These are phyloP conservation scores for Seiridium cupressi DNA, from an alignment of 2,329 filamentous ascomycete species.

Conservation along the genomic window DNA sequence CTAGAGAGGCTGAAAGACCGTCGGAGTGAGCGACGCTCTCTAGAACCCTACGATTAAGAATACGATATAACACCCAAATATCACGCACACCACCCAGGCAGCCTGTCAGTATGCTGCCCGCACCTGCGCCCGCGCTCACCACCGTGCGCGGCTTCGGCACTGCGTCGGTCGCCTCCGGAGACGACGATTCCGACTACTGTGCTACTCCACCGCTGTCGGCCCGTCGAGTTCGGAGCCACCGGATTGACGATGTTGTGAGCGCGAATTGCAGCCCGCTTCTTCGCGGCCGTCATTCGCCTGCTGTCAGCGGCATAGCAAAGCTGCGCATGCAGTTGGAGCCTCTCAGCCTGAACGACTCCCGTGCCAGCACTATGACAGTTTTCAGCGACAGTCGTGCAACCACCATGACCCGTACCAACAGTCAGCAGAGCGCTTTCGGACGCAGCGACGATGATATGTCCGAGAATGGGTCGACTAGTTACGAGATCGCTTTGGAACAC, in stretches of 20 bases:
- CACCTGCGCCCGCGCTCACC: constrained; percentile 47
- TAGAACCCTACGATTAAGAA: background rate
- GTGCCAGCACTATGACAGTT: constrained; percentile 51
- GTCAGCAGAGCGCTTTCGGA: constrained; percentile 54
- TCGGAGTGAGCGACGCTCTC: constrained; percentile 3
- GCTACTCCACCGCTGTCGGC: constrained; percentile 35
- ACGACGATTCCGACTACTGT: constrained; percentile 55
- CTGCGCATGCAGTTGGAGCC: constrained; percentile 80
- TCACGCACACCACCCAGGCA: background rate
- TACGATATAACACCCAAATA: background rate
- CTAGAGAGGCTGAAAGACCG: background rate
- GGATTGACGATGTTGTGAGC: constrained; percentile 57
- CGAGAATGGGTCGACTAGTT: constrained; percentile 68
- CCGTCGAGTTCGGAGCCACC: constrained; percentile 36
- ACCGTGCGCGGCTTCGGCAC: constrained; percentile 56
- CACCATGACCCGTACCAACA: constrained; percentile 51
- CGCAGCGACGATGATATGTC: constrained; percentile 67
- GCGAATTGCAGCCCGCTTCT: constrained; percentile 62
- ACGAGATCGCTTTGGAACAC: constrained; percentile 79
- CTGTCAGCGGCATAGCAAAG: constrained; percentile 73
- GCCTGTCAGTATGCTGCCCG: constrained; percentile 40
- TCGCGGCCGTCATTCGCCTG: constrained; percentile 50
- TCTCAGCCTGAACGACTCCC: constrained; percentile 61
- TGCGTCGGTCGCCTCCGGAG: constrained; percentile 53
- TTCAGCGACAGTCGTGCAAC: constrained; percentile 47